Conservation (phyloP, 768 basidiomycete genomes). For the Termitomyces sp. region DNA sequence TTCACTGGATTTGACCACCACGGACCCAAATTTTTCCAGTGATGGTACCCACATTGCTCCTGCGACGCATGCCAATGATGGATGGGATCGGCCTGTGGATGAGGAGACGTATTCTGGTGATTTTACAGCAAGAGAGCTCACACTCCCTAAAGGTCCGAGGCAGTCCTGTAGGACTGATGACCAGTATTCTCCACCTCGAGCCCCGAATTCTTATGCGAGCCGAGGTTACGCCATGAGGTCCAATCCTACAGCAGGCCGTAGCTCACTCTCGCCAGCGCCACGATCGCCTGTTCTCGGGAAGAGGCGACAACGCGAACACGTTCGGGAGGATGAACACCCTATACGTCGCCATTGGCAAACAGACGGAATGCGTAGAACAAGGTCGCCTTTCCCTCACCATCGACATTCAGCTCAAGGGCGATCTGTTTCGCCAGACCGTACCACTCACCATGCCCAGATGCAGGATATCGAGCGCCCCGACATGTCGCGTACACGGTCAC, state of each 20-base stretch:
- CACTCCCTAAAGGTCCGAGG: not conserved
- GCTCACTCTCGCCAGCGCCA: not conserved
- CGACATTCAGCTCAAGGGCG: not conserved
- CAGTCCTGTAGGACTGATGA: conserved; percentile 1
- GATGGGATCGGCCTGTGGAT: conserved; percentile 11
- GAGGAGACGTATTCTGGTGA: conserved; percentile 1
- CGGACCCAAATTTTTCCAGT: not conserved
- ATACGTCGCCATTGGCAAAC: conserved; percentile 14
- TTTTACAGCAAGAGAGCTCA: not conserved
- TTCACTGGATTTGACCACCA: not conserved
- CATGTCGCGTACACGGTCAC: not conserved
- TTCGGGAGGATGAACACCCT: conserved; percentile 13
- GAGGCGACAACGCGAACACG: conserved; percentile 16
- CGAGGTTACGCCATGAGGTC: not conserved
- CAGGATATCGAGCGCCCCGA: not conserved
- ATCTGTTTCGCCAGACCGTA: not conserved
- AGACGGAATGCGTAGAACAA: conserved; percentile 3
- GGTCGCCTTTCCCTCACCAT: not conserved
- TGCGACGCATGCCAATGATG: conserved; percentile 3
- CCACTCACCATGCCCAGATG: not conserved
- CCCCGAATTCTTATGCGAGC: not conserved
- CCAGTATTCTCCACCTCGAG: conserved; percentile 12
- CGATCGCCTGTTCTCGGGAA: conserved; percentile 11
- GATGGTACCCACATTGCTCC: conserved; percentile 11
- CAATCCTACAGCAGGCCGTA: not conserved